These are phyloP conservation scores for Casuarina equisetifolia DNA, from an alignment of 306 rosid genomes.

Conservation along the genomic window DNA sequence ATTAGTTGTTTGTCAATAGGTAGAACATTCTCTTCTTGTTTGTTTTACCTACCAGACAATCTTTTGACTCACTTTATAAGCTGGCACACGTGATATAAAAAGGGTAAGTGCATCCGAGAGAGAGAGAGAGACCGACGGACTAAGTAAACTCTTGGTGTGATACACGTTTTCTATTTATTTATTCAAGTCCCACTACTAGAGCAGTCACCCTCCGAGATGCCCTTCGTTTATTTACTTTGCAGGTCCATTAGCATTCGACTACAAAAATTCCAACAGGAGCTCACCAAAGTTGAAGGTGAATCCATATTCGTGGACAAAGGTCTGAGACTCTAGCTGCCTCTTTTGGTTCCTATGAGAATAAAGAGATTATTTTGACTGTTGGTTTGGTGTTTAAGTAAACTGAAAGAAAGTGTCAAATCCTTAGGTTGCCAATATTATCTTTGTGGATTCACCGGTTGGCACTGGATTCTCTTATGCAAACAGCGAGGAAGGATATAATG, in stretches of 20 bases:
- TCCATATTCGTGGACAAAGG: constrained; percentile 32
- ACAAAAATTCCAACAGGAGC: neutral
- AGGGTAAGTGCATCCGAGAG: no score
- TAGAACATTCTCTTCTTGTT: no score
- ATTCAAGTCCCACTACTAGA: no score
- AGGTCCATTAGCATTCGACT: constrained; percentile 23
- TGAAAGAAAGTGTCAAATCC: neutral
- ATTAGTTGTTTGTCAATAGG: no score
- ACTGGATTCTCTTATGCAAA: constrained; percentile 34
- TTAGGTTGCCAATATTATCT: constrained; percentile 31
- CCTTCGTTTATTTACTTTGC: neutral
- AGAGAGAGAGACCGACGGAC: no score
- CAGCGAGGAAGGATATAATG: constrained; percentile 4
- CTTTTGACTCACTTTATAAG: no score
- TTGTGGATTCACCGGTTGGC: constrained; percentile 32
- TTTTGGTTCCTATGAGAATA: neutral
- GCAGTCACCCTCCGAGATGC: neutral
- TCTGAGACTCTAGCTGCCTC: neutral
- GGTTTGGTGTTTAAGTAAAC: neutral
- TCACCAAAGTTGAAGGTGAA: constrained; percentile 22
- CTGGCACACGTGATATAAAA: no score
- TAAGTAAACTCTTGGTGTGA: neutral
- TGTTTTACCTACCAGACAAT: no score
- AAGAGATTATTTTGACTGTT: neutral
- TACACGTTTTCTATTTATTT: no score